Conservation (phyloP, 306 rosid species). For the Cyclanthera cordifolia region DNA sequence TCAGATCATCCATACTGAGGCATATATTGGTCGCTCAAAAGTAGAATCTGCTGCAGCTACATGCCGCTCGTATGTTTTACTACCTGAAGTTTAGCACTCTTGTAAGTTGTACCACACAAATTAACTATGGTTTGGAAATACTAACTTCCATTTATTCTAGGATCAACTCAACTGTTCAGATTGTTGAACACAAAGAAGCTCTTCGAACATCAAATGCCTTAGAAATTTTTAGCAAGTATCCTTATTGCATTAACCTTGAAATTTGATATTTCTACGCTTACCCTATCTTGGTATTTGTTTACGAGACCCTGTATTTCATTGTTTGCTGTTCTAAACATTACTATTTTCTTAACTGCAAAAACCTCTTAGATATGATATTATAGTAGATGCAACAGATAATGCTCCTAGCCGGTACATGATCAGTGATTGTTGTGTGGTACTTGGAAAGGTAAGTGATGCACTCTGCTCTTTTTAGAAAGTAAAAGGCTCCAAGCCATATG, state of each 20-base stretch:
- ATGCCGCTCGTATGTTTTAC: conserved; percentile 57
- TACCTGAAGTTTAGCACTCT: conserved; percentile 1
- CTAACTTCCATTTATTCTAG: conserved; percentile 29
- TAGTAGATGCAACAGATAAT: conserved; percentile 92
- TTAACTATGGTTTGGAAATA: conserved; percentile 1
- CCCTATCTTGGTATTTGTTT: not conserved
- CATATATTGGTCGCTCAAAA: conserved; percentile 79
- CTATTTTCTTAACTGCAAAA: conserved; percentile 30
- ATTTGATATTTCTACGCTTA: conserved; percentile 2
- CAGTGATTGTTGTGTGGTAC: conserved; percentile 89
- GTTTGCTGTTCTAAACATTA: conserved; percentile 8
- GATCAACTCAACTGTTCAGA: conserved; percentile 68
- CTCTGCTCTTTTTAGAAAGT: conserved; percentile 9
- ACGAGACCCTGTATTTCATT: not conserved
- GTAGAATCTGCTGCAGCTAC: conserved; percentile 82
- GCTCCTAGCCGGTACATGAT: conserved; percentile 95
- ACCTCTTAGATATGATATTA: conserved; percentile 58
- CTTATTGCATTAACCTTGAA: conserved; percentile 17
- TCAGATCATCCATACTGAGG: conserved; percentile 82
- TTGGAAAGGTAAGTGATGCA: conserved; percentile 63
- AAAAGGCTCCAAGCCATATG: not conserved
- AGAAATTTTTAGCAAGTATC: conserved; percentile 77
- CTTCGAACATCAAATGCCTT: conserved; percentile 71
- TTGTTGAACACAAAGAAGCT: conserved; percentile 79
- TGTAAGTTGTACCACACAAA: no score